Evolutionary conservation across 106 monocot genomes (phyloP), one percentile per base, ranked within the genome.

Genomic region (Allium cepa): DNA sequence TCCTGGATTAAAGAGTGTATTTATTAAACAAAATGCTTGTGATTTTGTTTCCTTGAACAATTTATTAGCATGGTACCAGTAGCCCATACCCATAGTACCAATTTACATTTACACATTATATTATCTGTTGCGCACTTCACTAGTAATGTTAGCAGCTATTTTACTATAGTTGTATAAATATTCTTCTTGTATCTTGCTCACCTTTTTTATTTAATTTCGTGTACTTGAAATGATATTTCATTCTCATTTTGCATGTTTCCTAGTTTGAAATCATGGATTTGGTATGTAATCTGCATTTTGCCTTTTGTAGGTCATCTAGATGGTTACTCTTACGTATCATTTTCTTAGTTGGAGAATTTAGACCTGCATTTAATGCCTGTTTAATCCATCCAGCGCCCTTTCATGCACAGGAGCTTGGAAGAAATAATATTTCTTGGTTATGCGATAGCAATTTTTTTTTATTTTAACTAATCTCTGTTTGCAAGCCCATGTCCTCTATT

Each of bases 291-390:
- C 11, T 17, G 11, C 18, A 50, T 66, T 66, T 18, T 11, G 18
- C 49, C 49, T 60, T 70, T 8, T 71, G 50, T 71, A 96, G 96
- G 92, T 96, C 46, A 86, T 96, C 81, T 91, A 96, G 73, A 91
- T 92, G 91, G 88, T 96, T 64, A 81, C 96, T 69, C 88, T 96
- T 47, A 96, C 92, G 96, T 91, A 96, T 70, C 80, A 91, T 49
- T 78, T 95, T 77, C 90, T 95, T 66, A 95, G 91, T 76, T 86
- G 73, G 95, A 95, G 70, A 95, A 95, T 77, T 82, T 95, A 50
- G 95, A 95, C 81, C 74, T 95, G 76, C 91, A 92, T 79, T 84
- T 96, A 64, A 92, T 86, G 57, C 88, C 96, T 67, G 72, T 96
- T 96, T 69, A 88, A 91, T 77, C 96, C 91, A 14, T 96, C 96